Conservation (phyloP, 1,139 yeast genomes). For the Taphrina pruni region DNA sequence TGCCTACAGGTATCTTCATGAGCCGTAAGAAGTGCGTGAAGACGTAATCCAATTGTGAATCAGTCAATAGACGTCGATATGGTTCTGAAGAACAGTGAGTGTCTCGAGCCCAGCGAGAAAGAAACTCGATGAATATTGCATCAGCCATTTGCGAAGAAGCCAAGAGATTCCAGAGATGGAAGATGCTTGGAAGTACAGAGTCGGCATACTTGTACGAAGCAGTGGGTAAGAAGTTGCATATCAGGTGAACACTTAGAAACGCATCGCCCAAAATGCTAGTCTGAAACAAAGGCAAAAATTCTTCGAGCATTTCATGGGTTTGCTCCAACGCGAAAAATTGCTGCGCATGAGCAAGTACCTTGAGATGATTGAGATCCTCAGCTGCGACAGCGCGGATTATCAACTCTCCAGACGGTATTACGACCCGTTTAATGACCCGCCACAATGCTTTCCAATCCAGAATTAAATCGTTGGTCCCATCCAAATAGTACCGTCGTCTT, state of each 20-base stretch:
- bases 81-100: slow-evolving; percentile 53
- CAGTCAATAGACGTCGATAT: slow-evolving; percentile 66
- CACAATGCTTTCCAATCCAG: slow-evolving; percentile 49
- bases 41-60: slow-evolving; percentile 64
- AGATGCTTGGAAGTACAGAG: slow-evolving; percentile 67
- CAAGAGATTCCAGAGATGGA: slow-evolving; percentile 74
- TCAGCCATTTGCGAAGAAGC: slow-evolving; percentile 67
- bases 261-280: slow-evolving; percentile 65
- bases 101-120: slow-evolving; percentile 67
- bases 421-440: slow-evolving; percentile 43
- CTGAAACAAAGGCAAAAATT: slow-evolving; percentile 61
- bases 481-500: slow-evolving; percentile 50
- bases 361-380: slow-evolving; percentile 37
- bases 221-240: slow-evolving; percentile 50
- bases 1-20: slow-evolving; percentile 53
- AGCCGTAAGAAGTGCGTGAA: slow-evolving; percentile 58
- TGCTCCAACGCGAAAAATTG: slow-evolving; percentile 54
- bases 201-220: slow-evolving; percentile 47
- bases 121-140: slow-evolving; percentile 66
- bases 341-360: slow-evolving; percentile 53
- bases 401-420: slow-evolving; percentile 44
- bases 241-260: slow-evolving; percentile 59
- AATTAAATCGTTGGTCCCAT: slow-evolving; percentile 51
- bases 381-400: slow-evolving; percentile 39
- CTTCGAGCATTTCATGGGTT: slow-evolving; percentile 55